These are phyloP conservation scores for Haplosporangium sp. DNA, from an alignment of 371 early-diverging fungal genomes.

Conservation along the genomic window DNA sequence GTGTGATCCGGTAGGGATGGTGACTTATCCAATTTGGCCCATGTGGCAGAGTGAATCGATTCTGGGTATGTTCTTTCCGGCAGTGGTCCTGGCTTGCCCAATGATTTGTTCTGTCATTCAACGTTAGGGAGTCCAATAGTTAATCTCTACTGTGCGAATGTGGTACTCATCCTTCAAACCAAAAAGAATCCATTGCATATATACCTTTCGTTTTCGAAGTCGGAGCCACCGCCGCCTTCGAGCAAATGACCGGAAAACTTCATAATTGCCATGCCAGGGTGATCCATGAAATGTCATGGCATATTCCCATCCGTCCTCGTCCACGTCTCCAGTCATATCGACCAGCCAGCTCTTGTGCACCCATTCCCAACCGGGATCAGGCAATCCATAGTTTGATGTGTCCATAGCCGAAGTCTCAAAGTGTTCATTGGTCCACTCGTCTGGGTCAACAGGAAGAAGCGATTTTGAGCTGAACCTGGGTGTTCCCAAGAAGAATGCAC, in stretches of 20 bases:
- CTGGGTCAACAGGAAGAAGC: constrained; percentile 70
- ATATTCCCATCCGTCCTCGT: constrained; percentile 62
- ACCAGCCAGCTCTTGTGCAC: constrained; percentile 73
- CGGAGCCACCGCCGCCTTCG: constrained; percentile 72
- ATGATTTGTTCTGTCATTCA: constrained; percentile 16
- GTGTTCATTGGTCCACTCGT: constrained; percentile 69
- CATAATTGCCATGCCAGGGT: constrained; percentile 57
- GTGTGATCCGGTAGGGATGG: constrained; percentile 7
- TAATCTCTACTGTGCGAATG: neutral
- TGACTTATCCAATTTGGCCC: constrained; percentile 23
- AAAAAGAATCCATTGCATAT: too few relatives aligned
- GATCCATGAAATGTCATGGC: constrained; percentile 52
- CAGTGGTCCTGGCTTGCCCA: constrained; percentile 9
- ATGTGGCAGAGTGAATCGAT: constrained; percentile 10
- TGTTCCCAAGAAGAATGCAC: constrained; percentile 60
- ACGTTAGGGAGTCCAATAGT: neutral
- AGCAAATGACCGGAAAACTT: constrained; percentile 71
- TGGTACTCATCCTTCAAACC: too few relatives aligned
- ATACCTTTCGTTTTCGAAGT: constrained; percentile 58
- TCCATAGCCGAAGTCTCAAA: constrained; percentile 66
- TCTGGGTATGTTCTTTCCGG: constrained; percentile 27
- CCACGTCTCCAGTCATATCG: constrained; percentile 77
- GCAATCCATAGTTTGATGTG: constrained; percentile 61
- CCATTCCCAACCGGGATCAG: constrained; percentile 78
- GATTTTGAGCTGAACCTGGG: constrained; percentile 69